Evolutionary conservation across 2,329 filamentous ascomycete species (phyloP).

Genomic region (Fusarium hainanense): DNA sequence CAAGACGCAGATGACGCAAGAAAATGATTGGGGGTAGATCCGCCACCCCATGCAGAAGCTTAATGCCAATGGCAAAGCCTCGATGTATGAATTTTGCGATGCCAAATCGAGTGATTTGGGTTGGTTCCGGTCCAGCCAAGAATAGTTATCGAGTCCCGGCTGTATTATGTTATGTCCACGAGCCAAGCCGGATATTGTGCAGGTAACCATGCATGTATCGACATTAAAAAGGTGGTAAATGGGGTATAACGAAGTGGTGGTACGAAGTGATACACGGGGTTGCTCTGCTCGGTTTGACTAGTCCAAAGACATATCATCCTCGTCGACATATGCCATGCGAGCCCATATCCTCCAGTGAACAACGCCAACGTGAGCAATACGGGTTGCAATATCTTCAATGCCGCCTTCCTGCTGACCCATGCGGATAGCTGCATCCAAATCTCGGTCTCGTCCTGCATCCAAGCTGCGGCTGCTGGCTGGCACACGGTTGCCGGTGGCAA

Average conservation of each 20-base stretch:
- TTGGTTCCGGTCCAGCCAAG: constrained; percentile 35
- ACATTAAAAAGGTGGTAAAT: constrained; percentile 41
- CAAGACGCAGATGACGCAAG: constrained; percentile 4
- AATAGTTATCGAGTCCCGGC: constrained; percentile 11
- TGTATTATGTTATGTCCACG: constrained; percentile 10
- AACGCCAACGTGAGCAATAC: constrained; percentile 83
- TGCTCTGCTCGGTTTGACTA: constrained; percentile 22
- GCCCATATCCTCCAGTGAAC: constrained; percentile 93
- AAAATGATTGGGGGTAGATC: constrained; percentile 13
- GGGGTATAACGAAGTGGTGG: constrained; percentile 26
- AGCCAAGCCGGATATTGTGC: constrained; percentile 17
- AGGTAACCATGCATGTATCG: constrained; percentile 21
- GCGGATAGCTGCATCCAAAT: constrained; percentile 51
- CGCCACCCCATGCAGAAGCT: constrained; percentile 2
- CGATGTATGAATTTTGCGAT: not conserved
- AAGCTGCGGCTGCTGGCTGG: constrained; percentile 52
- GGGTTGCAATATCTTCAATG: constrained; percentile 76
- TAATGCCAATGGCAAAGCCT: not conserved
- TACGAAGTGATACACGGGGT: constrained; percentile 24
- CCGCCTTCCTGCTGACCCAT: constrained; percentile 64
- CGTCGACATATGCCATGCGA: constrained; percentile 73
- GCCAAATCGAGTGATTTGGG: not conserved
- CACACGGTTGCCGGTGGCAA: constrained; percentile 64
- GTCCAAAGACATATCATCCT: constrained; percentile 53
- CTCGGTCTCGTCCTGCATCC: constrained; percentile 48